These are phyloP conservation scores for Bryum argenteum DNA, from an alignment of 225 moss, liverwort and hornwort genomes.

Conservation along the genomic window DNA sequence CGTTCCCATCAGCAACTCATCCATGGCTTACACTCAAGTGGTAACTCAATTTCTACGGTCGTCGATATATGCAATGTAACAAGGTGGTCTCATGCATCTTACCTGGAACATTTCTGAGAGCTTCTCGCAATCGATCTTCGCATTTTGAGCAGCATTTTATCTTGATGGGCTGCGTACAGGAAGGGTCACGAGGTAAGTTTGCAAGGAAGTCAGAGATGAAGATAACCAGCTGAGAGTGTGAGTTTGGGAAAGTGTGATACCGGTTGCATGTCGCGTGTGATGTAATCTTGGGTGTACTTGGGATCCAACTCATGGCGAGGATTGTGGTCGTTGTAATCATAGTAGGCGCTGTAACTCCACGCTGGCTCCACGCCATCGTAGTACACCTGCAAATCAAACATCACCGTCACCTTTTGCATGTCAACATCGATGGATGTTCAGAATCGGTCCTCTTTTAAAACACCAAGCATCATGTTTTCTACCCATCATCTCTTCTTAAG, in stretches of 20 bases:
- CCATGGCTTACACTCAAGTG: too few species aligned
- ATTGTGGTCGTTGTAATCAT: slow-evolving; percentile 36
- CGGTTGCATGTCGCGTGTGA: slow-evolving; percentile 44
- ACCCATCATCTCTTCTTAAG: too few species aligned
- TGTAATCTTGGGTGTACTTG: slow-evolving; percentile 26
- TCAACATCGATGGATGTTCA: neutral
- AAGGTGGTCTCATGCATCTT: neutral
- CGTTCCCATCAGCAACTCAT: neutral
- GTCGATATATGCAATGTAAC: too few species aligned
- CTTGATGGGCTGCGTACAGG: slow-evolving; percentile 32
- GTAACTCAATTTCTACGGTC: too few species aligned
- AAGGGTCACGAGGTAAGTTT: slow-evolving; percentile 17
- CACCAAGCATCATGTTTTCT: too few species aligned
- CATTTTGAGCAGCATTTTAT: slow-evolving; percentile 44
- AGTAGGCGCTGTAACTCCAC: slow-evolving; percentile 38
- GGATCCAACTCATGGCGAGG: slow-evolving; percentile 40
- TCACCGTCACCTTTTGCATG: neutral
- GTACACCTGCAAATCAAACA: slow-evolving; percentile 27
- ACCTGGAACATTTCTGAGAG: slow-evolving; percentile 42
- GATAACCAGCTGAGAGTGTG: neutral
- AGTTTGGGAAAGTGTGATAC: neutral
- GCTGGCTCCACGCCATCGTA: slow-evolving; percentile 27
- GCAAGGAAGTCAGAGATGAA: neutral
- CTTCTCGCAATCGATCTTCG: slow-evolving; percentile 36
- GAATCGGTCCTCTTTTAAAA: too few species aligned